Conservation (phyloP, 2,329 filamentous ascomycete genomes). For the Pseudogymnoascus sp. region DNA sequence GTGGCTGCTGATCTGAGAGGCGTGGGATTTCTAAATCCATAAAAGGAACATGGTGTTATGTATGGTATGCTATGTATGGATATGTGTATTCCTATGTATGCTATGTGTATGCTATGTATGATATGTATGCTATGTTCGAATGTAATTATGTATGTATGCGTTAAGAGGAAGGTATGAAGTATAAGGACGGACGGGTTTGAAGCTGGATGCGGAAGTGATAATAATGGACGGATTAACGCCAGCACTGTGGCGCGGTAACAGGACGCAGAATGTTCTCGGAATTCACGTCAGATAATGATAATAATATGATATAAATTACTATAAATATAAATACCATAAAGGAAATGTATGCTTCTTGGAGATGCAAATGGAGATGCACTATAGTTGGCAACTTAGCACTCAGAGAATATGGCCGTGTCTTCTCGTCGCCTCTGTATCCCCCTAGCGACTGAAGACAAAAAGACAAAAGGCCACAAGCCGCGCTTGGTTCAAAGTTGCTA, state of each 20-base stretch:
- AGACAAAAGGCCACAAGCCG: not conserved
- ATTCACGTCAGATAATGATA: not conserved
- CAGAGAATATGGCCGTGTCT: not conserved
- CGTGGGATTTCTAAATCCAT: not conserved
- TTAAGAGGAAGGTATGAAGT: not conserved
- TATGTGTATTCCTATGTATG: not conserved
- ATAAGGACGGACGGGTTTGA: not conserved
- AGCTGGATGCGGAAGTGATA: constrained; percentile 4
- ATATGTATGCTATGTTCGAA: not conserved
- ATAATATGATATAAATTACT: not conserved
- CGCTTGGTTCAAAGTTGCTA: not conserved
- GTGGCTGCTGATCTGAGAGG: constrained; percentile 3
- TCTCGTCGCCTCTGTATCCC: not conserved
- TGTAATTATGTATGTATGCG: not conserved
- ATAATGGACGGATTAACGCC: constrained; percentile 1
- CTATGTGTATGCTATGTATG: not conserved
- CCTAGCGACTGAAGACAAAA: not conserved
- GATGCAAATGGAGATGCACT: not conserved
- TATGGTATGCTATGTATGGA: not conserved
- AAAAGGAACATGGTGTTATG: not conserved
- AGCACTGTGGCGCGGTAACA: not conserved
- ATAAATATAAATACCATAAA: constrained; percentile 3
- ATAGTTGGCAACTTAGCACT: not conserved
- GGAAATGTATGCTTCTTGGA: not conserved
- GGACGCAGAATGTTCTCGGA: not conserved